Percentiles rank a stretch among this genome's conserved stretches.
These are phyloP conservation scores for Vitis riparia DNA, from an alignment of 164 flowering plant species.

Conservation along the genomic window DNA sequence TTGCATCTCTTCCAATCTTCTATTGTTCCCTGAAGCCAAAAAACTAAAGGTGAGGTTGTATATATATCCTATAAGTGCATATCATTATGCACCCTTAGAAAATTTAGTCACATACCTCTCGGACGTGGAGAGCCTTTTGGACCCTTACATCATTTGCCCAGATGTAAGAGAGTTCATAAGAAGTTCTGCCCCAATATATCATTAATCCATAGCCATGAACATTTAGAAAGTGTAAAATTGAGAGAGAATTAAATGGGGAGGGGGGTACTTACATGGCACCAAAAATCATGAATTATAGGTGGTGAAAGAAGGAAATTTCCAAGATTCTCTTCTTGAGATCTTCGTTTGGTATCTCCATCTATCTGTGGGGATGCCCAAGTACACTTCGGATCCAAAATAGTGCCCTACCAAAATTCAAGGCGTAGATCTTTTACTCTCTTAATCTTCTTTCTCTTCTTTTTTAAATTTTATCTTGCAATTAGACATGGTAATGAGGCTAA, in stretches of 20 bases:
- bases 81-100: neutral
- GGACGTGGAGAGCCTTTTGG: constrained; percentile 13
- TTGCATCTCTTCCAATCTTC: constrained; percentile 16
- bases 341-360: neutral
- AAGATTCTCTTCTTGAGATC: neutral
- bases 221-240: neutral
- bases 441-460: too few relatives aligned
- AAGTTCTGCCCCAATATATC: neutral
- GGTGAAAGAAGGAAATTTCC: neutral
- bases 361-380: neutral
- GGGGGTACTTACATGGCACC: neutral
- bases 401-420: too few relatives aligned
- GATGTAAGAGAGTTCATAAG: constrained; percentile 3
- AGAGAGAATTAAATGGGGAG: neutral
- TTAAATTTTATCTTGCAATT: too few relatives aligned
- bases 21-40: constrained; percentile 7
- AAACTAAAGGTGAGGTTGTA: too few relatives aligned
- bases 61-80: neutral
- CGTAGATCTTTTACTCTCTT: too few relatives aligned
- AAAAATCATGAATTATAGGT: neutral
- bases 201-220: neutral
- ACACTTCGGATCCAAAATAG: constrained; percentile 4
- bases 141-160: constrained; percentile 21
- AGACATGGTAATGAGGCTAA: too few relatives aligned
- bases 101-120: constrained; percentile 6